Evolutionary conservation across 768 basidiomycete genomes (phyloP).

Genomic region (Tylopilus cervinicoccineus): DNA sequence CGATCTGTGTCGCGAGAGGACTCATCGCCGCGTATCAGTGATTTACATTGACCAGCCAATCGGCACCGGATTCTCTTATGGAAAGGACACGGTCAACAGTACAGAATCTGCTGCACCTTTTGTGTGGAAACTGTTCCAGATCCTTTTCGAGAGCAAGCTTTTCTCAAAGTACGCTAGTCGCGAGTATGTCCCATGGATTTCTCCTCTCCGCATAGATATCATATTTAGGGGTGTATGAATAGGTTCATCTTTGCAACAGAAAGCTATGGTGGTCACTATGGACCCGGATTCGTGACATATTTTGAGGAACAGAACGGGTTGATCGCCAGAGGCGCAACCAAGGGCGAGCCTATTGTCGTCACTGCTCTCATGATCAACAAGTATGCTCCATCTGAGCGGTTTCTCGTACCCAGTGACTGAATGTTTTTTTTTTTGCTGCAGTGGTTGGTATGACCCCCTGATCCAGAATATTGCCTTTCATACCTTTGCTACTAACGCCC

Average conservation of each 20-base stretch:
- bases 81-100: conserved; percentile 48
- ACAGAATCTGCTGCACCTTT: conserved; percentile 47
- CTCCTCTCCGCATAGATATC: not conserved
- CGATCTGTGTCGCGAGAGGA: not conserved
- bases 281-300: conserved; percentile 58
- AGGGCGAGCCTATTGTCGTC: conserved; percentile 50
- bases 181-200: conserved; percentile 37
- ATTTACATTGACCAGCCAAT: conserved; percentile 72
- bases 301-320: conserved; percentile 59
- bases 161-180: conserved; percentile 50
- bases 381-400: conserved; percentile 25
- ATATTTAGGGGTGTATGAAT: not conserved
- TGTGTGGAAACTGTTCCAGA: conserved; percentile 61
- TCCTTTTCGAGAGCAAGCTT: conserved; percentile 53
- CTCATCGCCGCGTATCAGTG: conserved; percentile 35
- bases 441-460: conserved; percentile 65
- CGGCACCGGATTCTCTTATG: conserved; percentile 61
- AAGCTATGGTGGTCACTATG: conserved; percentile 68
- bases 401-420: not conserved
- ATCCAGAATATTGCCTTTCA: conserved; percentile 61
- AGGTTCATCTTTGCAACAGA: conserved; percentile 66
- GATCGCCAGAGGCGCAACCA: conserved; percentile 41
- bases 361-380: conserved; percentile 66
- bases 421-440: conserved; percentile 15
- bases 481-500: conserved; percentile 56